Conservation (phyloP, 768 basidiomycete species). For the Myochromella boudieri region DNA sequence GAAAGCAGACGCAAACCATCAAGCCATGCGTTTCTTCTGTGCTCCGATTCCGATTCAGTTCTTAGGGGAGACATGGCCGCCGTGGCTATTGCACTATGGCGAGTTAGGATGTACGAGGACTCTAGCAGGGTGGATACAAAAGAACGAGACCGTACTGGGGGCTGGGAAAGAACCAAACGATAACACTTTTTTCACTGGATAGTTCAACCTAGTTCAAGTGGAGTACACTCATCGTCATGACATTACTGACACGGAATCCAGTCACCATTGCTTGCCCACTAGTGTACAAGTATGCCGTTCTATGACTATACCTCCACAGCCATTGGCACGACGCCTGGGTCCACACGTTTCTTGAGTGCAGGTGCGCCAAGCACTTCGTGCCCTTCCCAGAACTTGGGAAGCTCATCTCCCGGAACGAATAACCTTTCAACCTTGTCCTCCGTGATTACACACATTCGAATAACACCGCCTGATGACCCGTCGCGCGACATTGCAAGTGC, state of each 20-base stretch:
- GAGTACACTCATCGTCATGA: background rate
- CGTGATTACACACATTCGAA: constrained; percentile 96
- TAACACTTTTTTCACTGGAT: too few species aligned
- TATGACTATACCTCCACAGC: constrained; percentile 40
- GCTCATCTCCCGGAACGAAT: constrained; percentile 88
- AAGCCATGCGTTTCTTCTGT: constrained; percentile 72
- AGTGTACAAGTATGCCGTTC: constrained; percentile 10
- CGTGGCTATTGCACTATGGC: constrained; percentile 75
- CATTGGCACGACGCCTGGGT: constrained; percentile 44
- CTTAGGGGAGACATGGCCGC: constrained; percentile 60
- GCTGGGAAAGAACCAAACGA: constrained; percentile 17
- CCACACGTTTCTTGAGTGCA: constrained; percentile 28
- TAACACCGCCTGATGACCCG: constrained; percentile 95
- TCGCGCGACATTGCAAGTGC: constrained; percentile 96
- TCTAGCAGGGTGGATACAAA: constrained; percentile 52
- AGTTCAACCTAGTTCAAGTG: background rate
- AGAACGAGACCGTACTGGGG: constrained; percentile 8
- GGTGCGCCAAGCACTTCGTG: constrained; percentile 60
- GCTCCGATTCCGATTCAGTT: constrained; percentile 47
- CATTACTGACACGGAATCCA: background rate
- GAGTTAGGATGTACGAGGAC: constrained; percentile 76
- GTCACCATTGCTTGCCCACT: background rate
- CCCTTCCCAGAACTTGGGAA: constrained; percentile 91
- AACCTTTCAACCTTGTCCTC: constrained; percentile 88
- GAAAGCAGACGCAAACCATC: constrained; percentile 19